Conservation (phyloP, 441 rosid genomes). For the Raphanus hybrid region DNA sequence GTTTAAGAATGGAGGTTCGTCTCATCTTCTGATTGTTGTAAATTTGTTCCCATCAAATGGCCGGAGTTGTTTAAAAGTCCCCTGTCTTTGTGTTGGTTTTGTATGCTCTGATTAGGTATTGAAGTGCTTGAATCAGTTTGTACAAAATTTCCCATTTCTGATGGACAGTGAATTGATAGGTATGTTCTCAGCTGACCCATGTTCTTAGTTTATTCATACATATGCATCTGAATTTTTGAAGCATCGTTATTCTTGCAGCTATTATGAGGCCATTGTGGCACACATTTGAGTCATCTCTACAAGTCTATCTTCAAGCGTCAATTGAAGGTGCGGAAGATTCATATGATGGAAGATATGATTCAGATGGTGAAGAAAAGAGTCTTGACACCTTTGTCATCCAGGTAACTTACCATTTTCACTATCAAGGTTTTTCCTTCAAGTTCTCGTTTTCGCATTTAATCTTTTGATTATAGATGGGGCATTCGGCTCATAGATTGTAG, state of each 20-base stretch:
- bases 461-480: slow-evolving; percentile 14
- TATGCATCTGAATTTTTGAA: slow-evolving; percentile 31
- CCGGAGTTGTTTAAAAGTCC: slow-evolving; percentile 17
- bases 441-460: slow-evolving; percentile 13
- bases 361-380: slow-evolving; percentile 97
- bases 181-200: slow-evolving; percentile 43
- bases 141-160: slow-evolving; percentile 79
- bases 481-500: slow-evolving; percentile 1
- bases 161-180: slow-evolving; percentile 75
- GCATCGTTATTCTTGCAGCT: slow-evolving; percentile 54
- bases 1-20: slow-evolving; percentile 89
- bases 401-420: slow-evolving; percentile 49
- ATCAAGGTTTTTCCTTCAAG: slow-evolving; percentile 23
- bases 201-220: slow-evolving; percentile 8
- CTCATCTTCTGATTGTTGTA: slow-evolving; percentile 21
- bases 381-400: slow-evolving; percentile 92
- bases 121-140: slow-evolving; percentile 91
- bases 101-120: slow-evolving; percentile 58
- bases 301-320: slow-evolving; percentile 76
- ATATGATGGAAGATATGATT: slow-evolving; percentile 86
- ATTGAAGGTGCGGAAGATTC: slow-evolving; percentile 80
- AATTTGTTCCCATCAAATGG: slow-evolving; percentile 14
- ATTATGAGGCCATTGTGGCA: slow-evolving; percentile 88
- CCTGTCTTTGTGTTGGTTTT: background rate
- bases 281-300: slow-evolving; percentile 79